Evolutionary conservation across 192 early-diverging fungal genomes (phyloP).

Genomic region (Mortierella hygrophila): DNA sequence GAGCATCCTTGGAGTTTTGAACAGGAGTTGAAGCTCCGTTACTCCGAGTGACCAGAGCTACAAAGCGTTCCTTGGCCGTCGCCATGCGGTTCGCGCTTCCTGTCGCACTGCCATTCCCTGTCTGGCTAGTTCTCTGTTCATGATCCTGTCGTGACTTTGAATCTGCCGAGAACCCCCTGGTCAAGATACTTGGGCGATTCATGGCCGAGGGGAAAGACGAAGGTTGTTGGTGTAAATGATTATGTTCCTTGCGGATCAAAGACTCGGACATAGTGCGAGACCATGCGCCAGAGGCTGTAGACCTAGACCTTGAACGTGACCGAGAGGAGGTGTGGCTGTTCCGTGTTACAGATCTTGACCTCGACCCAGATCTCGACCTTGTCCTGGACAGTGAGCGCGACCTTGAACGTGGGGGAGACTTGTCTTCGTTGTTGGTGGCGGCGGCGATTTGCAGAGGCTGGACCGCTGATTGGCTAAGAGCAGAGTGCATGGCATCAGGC

Average conservation of each 20-base stretch:
- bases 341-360: conserved; percentile 19
- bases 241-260: conserved; percentile 7
- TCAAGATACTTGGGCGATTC: conserved; percentile 31
- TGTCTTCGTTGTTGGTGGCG: background rate
- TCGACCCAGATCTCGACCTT: conserved; percentile 22
- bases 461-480: background rate
- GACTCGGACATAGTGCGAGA: conserved; percentile 29
- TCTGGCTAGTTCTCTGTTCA: conserved; percentile 3
- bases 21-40: conserved; percentile 8
- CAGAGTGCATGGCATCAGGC: background rate
- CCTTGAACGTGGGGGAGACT: conserved; percentile 21
- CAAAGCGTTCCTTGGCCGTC: conserved; percentile 33
- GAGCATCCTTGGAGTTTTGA: background rate
- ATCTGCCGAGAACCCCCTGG: conserved; percentile 42
- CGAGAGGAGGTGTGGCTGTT: background rate
- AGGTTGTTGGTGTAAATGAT: background rate
- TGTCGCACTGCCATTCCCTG: conserved; percentile 9
- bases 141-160: conserved; percentile 26
- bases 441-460: background rate
- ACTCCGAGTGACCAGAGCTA: conserved; percentile 31
- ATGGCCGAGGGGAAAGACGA: conserved; percentile 14
- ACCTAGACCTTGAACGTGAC: conserved; percentile 16
- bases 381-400: conserved; percentile 25
- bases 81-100: conserved; percentile 21
- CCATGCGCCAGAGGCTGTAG: conserved; percentile 11